A percentile compares a stretch with the other conserved stretches of the same genome.
Evolutionary conservation across 2,329 filamentous ascomycete genomes (phyloP).

Genomic region (Trichoderma sp.): DNA sequence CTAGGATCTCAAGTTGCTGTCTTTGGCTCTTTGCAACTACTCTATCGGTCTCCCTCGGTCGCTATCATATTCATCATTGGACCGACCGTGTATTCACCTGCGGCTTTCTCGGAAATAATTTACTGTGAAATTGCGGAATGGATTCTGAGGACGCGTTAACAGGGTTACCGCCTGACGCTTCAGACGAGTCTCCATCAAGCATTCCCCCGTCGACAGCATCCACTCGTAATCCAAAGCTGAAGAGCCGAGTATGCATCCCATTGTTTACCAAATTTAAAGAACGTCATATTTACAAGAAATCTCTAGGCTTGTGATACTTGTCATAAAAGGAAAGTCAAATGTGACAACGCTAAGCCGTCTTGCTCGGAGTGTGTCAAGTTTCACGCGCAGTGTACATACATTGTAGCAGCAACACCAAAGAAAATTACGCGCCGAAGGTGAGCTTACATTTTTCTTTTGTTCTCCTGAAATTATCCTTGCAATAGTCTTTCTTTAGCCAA

Average conservation of each 20-base stretch:
- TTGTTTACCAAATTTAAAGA: neutral
- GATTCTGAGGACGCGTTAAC: neutral
- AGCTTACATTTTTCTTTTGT: neutral
- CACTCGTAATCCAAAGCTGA: neutral
- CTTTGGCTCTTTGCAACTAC: no score
- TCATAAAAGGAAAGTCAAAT: constrained; percentile 10
- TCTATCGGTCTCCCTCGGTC: neutral
- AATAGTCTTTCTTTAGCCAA: neutral
- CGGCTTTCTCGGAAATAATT: neutral
- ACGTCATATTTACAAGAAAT: neutral
- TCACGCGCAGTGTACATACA: neutral
- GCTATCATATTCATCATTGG: neutral
- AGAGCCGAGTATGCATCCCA: neutral
- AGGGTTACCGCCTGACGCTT: neutral
- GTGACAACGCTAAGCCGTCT: neutral
- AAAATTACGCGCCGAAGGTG: neutral
- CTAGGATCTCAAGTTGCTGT: neutral
- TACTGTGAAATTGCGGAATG: neutral
- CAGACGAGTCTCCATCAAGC: neutral
- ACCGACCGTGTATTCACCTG: neutral
- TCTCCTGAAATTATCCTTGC: neutral
- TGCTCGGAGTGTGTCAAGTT: neutral
- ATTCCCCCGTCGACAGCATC: neutral
- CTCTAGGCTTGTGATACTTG: constrained; percentile 2
- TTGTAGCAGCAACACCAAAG: neutral